Evolutionary conservation across 768 basidiomycete genomes (phyloP), one percentile per base, ranked within the genome.

Genomic region (Phylloporus sp.): DNA sequence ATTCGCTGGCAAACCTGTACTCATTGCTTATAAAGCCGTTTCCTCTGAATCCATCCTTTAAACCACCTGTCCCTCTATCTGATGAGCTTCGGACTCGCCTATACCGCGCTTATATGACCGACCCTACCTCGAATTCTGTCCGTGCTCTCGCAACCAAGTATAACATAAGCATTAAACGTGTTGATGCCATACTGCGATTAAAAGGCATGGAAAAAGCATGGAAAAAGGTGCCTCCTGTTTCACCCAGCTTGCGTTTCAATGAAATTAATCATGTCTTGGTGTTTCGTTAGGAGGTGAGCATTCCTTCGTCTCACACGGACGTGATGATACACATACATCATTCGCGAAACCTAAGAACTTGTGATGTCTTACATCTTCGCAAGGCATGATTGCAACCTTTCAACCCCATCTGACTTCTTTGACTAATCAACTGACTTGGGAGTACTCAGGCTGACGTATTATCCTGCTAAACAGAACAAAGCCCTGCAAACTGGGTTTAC

Each of bases 21-120:
- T 56, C 13, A 59, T 44, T 11, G 15, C 4, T 32, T 11, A 1
- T 48, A 16, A 51, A 94, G 91, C 91, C 91, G 0, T 94, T 94
- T 65, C 89, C 90, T 12, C 73, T 89, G 70, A 95, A 95, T 62
- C 82, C 82, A 6, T 82, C 86, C 1, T 95, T 94, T 71, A 80
- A 79, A 58, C 92, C 93, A 6, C 88, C 87, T 11, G 68, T 81
- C 6, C 91, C 92, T 6, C 71, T 91, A 42, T 86, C 90, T 2
- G 80, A 92, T 57, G 63, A 59, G 7, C 65, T 80, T 35, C 78
- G 84, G 38, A 72, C 76, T 1, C 65, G 65, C 18, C 79, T 95
- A 34, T 94, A 85, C 67, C 55, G 70, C 6, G 70, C 76, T 22
- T 88, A 80, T 67, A 79, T 86, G 72, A 35, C 47, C n/a, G 71